Conservation (phyloP, 2,329 filamentous ascomycete species). For the Ceratocystis cacaofunesta region DNA sequence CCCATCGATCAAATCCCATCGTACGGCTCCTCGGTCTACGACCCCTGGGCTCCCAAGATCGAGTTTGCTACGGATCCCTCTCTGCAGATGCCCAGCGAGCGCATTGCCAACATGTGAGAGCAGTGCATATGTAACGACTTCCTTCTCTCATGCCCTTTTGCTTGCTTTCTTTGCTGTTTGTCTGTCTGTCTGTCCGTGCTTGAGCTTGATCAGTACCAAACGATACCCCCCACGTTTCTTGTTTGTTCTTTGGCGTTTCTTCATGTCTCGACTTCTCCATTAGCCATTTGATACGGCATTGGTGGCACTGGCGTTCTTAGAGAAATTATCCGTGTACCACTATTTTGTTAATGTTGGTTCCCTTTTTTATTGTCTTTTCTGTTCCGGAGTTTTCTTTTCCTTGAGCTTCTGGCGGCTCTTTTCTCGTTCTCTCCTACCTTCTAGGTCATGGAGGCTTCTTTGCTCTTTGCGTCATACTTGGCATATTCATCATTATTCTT, state of each 20-base stretch:
- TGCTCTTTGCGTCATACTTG: conserved; percentile 8
- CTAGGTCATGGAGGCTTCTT: conserved; percentile 8
- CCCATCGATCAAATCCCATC: conserved; percentile 38
- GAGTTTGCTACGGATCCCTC: conserved; percentile 40
- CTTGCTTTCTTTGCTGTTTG: conserved; percentile 12
- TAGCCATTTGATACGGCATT: conserved; percentile 7
- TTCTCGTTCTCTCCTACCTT: conserved; percentile 1
- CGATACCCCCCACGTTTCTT: conserved; percentile 18
- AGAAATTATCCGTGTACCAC: conserved; percentile 15
- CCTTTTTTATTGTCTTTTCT: conserved; percentile 6
- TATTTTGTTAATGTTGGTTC: conserved; percentile 13
- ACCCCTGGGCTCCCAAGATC: conserved; percentile 40
- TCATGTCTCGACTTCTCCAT: conserved; percentile 8
- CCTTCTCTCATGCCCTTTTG: conserved; percentile 10
- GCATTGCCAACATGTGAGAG: conserved; percentile 40
- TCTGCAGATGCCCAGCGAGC: conserved; percentile 44
- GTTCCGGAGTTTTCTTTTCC: conserved; percentile 10
- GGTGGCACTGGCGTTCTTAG: conserved; percentile 10
- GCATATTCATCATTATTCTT: conserved; percentile 8
- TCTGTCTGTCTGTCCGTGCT: conserved; percentile 14
- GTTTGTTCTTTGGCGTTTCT: conserved; percentile 15
- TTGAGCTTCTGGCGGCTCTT: conserved; percentile 8
- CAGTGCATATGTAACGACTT: neutral
- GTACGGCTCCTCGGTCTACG: conserved; percentile 36
- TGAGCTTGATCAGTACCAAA: conserved; percentile 17